Percentiles rank a stretch among this genome's conserved stretches.
Evolutionary conservation across 73 alveolate species (phyloP).

Genomic region (Uronychia binucleata): DNA sequence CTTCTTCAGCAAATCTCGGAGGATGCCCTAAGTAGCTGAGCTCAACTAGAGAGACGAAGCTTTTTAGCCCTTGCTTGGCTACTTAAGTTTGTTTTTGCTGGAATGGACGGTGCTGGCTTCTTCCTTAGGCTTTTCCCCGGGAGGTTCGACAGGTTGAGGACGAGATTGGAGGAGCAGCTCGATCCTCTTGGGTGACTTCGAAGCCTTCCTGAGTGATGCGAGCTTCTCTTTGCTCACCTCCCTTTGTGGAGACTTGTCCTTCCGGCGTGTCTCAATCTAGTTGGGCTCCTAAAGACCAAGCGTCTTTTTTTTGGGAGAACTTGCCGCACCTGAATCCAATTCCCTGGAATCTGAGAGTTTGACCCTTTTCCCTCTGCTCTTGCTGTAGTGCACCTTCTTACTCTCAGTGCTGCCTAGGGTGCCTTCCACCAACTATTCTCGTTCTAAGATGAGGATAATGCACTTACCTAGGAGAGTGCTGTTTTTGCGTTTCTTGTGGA

Average conservation of each 20-base stretch:
- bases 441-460: not conserved
- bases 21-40: not conserved
- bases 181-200: not conserved
- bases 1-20: not conserved
- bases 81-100: not conserved
- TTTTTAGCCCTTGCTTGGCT: too few species aligned
- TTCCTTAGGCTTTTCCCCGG: not conserved
- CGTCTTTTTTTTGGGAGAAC: not conserved
- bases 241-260: not conserved
- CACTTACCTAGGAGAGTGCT: not conserved
- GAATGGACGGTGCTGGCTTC: not conserved
- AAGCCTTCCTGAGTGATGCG: not conserved
- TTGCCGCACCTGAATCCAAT: not conserved
- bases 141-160: not conserved
- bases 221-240: not conserved
- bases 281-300: not conserved
- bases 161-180: not conserved
- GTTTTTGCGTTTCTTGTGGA: not conserved
- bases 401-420: not conserved
- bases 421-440: not conserved
- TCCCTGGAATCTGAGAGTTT: not conserved
- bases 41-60: not conserved
- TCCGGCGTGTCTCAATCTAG: too few species aligned
- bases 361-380: too few species aligned
- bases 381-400: too few species aligned